Evolutionary conservation across 75 land plant species (phyloP).

Genomic region (Cupressus sempervirens): DNA sequence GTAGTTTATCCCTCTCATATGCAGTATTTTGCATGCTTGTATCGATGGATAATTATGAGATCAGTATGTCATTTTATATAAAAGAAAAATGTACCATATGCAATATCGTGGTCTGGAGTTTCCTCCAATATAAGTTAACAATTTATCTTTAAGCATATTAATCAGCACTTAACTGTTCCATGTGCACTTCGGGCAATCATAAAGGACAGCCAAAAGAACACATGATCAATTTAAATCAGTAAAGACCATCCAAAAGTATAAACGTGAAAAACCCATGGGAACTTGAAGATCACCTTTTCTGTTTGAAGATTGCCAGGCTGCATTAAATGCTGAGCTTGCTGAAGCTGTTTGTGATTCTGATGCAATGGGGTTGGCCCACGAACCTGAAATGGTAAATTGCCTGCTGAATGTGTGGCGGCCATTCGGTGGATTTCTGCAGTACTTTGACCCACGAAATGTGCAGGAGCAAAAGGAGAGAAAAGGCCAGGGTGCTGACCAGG

Average conservation of each 20-base stretch:
- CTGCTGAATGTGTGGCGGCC: background rate
- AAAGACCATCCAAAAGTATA: background rate
- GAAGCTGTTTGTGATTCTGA: background rate
- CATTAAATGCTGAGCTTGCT: background rate
- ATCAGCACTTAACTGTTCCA: background rate
- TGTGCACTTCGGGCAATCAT: background rate
- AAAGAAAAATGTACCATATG: background rate
- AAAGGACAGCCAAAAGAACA: background rate
- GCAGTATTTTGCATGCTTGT: too few species aligned
- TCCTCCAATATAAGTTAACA: background rate
- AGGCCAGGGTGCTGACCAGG: background rate
- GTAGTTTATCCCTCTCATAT: too few species aligned
- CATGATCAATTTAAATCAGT: background rate
- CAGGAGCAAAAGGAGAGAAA: background rate
- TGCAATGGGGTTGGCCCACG: background rate
- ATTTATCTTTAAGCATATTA: too few species aligned
- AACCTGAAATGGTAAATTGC: background rate
- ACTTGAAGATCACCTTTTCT: background rate
- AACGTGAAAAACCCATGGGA: background rate
- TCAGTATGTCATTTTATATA: too few species aligned
- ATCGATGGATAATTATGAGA: too few species aligned
- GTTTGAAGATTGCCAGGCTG: background rate
- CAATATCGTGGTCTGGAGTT: background rate
- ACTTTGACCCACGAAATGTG: constrained; percentile 1
- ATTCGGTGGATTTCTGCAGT: background rate